Evolutionary conservation across 176 grass and related monocot species (phyloP).

Genomic region (Elaeis guineensis): DNA sequence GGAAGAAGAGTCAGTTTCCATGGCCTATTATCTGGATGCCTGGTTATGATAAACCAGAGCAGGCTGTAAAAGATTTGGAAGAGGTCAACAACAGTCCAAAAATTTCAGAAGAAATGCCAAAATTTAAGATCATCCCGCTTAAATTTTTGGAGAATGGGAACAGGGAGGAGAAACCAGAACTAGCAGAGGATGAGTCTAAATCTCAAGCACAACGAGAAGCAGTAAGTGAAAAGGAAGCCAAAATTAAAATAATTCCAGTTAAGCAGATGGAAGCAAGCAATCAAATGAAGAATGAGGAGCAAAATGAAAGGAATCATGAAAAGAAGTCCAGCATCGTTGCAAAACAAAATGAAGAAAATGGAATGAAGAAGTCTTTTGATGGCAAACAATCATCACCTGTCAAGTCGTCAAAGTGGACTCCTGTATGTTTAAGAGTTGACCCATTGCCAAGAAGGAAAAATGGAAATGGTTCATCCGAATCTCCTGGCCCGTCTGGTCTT

Average conservation of each 20-base stretch:
- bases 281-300: slow-evolving; percentile 23
- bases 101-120: slow-evolving; percentile 31
- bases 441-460: slow-evolving; percentile 53
- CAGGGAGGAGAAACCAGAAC: slow-evolving; percentile 27
- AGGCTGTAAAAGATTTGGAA: slow-evolving; percentile 29
- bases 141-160: slow-evolving; percentile 44
- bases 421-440: slow-evolving; percentile 72
- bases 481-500: slow-evolving; percentile 10
- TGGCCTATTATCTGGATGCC: slow-evolving; percentile 75
- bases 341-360: slow-evolving; percentile 24
- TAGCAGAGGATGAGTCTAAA: background rate
- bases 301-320: background rate
- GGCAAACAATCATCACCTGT: slow-evolving; percentile 8
- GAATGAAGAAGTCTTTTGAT: slow-evolving; percentile 15
- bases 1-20: slow-evolving; percentile 19
- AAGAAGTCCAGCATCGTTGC: slow-evolving; percentile 16
- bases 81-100: slow-evolving; percentile 20
- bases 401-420: slow-evolving; percentile 57
- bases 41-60: slow-evolving; percentile 23
- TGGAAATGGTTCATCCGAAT: slow-evolving; percentile 42
- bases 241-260: slow-evolving; percentile 18
- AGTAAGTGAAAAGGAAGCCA: slow-evolving; percentile 6
- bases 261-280: slow-evolving; percentile 27
- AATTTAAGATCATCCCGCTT: slow-evolving; percentile 62
- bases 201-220: slow-evolving; percentile 5